Evolutionary conservation across 1,284 basidiomycete genomes (phyloP).

Genomic region (Ustilago esculenta): DNA sequence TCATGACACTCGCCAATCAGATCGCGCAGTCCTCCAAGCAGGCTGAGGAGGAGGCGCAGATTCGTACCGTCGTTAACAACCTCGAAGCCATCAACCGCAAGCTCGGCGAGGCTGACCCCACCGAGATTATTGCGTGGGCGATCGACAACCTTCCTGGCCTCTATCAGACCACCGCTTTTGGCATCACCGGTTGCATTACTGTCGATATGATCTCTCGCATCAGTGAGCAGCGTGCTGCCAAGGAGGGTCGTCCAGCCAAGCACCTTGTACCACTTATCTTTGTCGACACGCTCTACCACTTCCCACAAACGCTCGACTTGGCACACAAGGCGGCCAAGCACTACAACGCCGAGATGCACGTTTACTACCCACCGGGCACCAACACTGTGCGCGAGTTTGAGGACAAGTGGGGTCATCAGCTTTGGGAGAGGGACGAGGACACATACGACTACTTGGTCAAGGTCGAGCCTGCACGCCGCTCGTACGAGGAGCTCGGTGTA

Average conservation of each 20-base stretch:
- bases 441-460: slow-evolving; percentile 94
- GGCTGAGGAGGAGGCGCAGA: slow-evolving; percentile 44
- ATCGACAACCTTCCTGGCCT: slow-evolving; percentile 65
- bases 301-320: slow-evolving; percentile 88
- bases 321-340: slow-evolving; percentile 80
- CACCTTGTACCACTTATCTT: slow-evolving; percentile 67
- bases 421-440: slow-evolving; percentile 90
- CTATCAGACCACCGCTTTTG: slow-evolving; percentile 66
- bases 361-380: slow-evolving; percentile 82
- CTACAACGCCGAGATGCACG: slow-evolving; percentile 79
- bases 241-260: slow-evolving; percentile 26
- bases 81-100: slow-evolving; percentile 61
- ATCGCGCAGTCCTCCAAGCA: slow-evolving; percentile 44
- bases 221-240: slow-evolving; percentile 51
- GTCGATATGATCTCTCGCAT: slow-evolving; percentile 63
- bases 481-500: slow-evolving; percentile 83
- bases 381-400: slow-evolving; percentile 81
- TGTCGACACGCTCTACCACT: slow-evolving; percentile 92
- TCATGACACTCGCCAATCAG: slow-evolving; percentile 29
- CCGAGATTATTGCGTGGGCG: slow-evolving; percentile 64
- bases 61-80: slow-evolving; percentile 46
- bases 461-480: slow-evolving; percentile 90
- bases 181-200: slow-evolving; percentile 66
- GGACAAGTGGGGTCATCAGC: slow-evolving; percentile 78
- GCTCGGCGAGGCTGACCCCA: slow-evolving; percentile 58